Evolutionary conservation across 2,329 filamentous ascomycete species (phyloP), one percentile per base, ranked within the genome.

Genomic region (Thielaviopsis punctulata): DNA sequence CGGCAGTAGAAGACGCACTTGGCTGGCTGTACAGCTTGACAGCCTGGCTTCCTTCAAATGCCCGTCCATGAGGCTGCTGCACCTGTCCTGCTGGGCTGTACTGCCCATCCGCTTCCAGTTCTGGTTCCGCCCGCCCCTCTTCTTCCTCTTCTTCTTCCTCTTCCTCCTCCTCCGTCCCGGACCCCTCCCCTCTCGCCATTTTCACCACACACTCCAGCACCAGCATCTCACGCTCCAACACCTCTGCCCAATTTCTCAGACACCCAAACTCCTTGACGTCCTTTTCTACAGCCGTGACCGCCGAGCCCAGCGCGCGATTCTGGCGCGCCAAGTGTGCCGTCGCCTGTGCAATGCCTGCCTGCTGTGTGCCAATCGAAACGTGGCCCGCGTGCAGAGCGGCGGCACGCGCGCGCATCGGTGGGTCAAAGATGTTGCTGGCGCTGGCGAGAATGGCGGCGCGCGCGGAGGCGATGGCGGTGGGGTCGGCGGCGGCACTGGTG

Each of bases 231-330:
- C 77, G 65, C 70, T 82, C 85, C 61, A 90, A 70, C 66, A 88
- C 78, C 73, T 92, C 86, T 21, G 85, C 84, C 85, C 85, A 92
- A 64, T 89, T 89, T 71, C 90, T 84, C 62, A 90, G 76, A 62
- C 88, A 81, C 22, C 85, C 84, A 56, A 88, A 70, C 70, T 88
- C 84, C 68, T 88, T 89, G 55, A 90, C 68, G 60, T 73, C 73
- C 57, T 73, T 73, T 45, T 76, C 75, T 33, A 80, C 80, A 54
- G 72, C 73, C 58, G 76, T 75, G 4, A 79, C 79, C 59, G 86
- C 70, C 58, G 74, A 74, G 58, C 77, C 74, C 61, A 86, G 73
- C 64, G 77, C 75, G 56, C 80, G 77, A 49, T 75, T 80, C 62
- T 87, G 81, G 58, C 73, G 73, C 48, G 73, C 68, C 63, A 88